Evolutionary conservation across 202 grass and related monocot genomes (phyloP).

Genomic region (Setaria italica): DNA sequence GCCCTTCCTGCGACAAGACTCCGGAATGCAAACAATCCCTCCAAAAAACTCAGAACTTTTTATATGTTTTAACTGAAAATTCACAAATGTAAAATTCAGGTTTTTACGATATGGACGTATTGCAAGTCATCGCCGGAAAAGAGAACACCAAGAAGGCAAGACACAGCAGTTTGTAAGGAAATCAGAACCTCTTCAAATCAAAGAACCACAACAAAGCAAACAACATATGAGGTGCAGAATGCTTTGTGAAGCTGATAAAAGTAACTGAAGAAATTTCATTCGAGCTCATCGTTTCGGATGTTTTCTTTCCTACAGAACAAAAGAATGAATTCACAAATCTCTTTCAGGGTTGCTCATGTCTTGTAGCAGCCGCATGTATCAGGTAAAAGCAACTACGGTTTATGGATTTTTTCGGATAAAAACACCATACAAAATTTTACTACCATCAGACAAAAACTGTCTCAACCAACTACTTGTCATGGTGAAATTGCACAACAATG

Average conservation of each 20-base stretch:
- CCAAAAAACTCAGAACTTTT: background rate
- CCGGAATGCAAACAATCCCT: background rate
- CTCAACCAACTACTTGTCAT: constrained; percentile 30
- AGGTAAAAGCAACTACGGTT: constrained; percentile 8
- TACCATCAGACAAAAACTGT: background rate
- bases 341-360: background rate
- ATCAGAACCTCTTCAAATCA: background rate
- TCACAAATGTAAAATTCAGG: background rate
- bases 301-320: constrained; percentile 29
- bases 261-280: background rate
- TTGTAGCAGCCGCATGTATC: background rate
- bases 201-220: background rate
- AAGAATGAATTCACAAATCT: constrained; percentile 17
- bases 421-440: constrained; percentile 1
- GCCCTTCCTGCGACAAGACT: background rate
- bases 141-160: background rate
- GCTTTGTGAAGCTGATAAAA: background rate
- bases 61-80: background rate
- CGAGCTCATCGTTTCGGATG: background rate
- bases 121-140: background rate
- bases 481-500: constrained; percentile 69
- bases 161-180: background rate
- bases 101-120: background rate
- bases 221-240: background rate
- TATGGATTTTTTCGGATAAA: background rate